Evolutionary conservation across 2,329 filamentous ascomycete genomes (phyloP).

Genomic region (Sporothrix pallida): DNA sequence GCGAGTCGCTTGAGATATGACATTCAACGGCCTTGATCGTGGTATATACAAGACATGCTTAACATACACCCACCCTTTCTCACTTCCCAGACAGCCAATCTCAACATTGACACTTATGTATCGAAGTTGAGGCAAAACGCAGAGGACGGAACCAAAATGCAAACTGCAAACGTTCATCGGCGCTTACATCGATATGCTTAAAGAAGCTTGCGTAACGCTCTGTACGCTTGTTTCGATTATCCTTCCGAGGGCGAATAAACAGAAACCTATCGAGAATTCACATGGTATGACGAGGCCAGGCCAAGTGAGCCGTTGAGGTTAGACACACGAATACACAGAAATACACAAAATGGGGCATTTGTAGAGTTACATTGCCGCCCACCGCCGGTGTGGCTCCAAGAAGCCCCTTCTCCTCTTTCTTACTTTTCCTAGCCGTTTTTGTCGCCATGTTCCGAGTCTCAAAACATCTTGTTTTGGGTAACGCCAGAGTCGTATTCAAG

Average conservation of each 20-base stretch:
- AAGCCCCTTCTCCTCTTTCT: neutral
- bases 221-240: neutral
- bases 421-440: neutral
- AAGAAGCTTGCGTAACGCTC: neutral
- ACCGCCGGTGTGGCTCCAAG: neutral
- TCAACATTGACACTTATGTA: conserved; percentile 2
- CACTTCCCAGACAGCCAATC: neutral
- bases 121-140: conserved; percentile 19
- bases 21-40: too few relatives aligned
- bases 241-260: neutral
- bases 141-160: neutral
- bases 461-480: neutral
- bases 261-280: neutral
- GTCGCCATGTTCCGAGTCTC: neutral
- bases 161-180: neutral
- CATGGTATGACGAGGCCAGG: neutral
- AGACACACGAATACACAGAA: neutral
- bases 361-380: neutral
- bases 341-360: neutral
- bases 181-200: neutral
- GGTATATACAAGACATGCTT: too few relatives aligned
- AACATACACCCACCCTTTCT: neutral
- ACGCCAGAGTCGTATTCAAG: neutral
- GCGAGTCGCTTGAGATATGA: too few relatives aligned
- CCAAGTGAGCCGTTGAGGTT: neutral